Evolutionary conservation across 2,329 filamentous ascomycete genomes (phyloP).

Genomic region (Drechslera avenae): DNA sequence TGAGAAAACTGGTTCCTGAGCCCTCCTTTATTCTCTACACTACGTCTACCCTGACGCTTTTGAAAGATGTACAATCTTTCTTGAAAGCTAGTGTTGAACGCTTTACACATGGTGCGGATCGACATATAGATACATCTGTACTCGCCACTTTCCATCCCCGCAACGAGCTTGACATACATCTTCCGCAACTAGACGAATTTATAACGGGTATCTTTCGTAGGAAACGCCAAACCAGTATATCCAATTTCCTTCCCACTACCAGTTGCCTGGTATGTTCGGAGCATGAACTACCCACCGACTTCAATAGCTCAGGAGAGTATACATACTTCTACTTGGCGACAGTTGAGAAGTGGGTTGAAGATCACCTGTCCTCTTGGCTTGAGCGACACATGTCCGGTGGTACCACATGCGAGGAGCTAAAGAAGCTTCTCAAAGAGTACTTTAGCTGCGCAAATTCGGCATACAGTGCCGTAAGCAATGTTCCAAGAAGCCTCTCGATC

Average conservation of each 20-base stretch:
- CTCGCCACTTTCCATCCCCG: conserved; percentile 18
- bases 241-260: conserved; percentile 17
- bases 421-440: conserved; percentile 24
- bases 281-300: conserved; percentile 12
- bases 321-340: conserved; percentile 48
- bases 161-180: conserved; percentile 22
- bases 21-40: conserved; percentile 6
- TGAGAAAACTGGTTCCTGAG: conserved; percentile 13
- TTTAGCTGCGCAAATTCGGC: conserved; percentile 2
- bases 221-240: background rate
- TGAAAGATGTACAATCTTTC: no score
- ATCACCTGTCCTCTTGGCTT: conserved; percentile 50
- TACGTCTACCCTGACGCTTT: no score
- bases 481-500: conserved; percentile 57
- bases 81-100: background rate
- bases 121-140: conserved; percentile 5
- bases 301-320: conserved; percentile 16
- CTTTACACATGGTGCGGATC: background rate
- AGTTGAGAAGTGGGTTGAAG: conserved; percentile 59
- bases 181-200: conserved; percentile 26
- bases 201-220: conserved; percentile 15
- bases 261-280: conserved; percentile 10
- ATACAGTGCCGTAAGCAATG: conserved; percentile 46
- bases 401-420: conserved; percentile 32
- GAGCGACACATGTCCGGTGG: conserved; percentile 21